A percentile compares a stretch with the other conserved stretches of the same genome.
These are phyloP conservation scores for Apophysomyces elegans DNA, from an alignment of 371 early-diverging fungal species.

Conservation along the genomic window DNA sequence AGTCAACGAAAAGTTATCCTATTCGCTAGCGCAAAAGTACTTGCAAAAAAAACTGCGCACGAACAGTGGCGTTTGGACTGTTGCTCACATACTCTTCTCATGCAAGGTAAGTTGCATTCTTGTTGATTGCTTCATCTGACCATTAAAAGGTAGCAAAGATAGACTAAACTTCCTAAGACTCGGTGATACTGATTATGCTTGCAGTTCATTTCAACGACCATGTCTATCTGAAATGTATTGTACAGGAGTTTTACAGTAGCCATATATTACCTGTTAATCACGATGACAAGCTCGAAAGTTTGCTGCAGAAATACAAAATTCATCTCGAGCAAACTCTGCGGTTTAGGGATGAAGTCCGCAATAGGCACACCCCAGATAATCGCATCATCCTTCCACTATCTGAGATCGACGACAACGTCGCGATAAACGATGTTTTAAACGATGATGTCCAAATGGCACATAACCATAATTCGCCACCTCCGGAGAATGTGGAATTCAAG, in stretches of 20 bases:
- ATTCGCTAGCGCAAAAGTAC: too few relatives aligned
- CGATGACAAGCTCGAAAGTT: conserved; percentile 17
- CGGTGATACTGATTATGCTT: not conserved
- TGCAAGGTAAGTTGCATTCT: not conserved
- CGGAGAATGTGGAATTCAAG: conserved; percentile 35
- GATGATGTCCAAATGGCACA: conserved; percentile 37
- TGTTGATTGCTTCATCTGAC: not conserved
- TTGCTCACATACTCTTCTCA: not conserved
- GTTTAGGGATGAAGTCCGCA: conserved; percentile 20
- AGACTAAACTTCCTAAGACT: not conserved
- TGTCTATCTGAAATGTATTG: not conserved
- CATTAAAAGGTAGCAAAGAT: not conserved
- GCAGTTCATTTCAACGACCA: not conserved
- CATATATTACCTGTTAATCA: not conserved
- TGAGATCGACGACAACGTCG: conserved; percentile 33
- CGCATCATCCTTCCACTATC: conserved; percentile 36
- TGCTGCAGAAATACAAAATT: conserved; percentile 23
- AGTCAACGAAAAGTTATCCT: not conserved
- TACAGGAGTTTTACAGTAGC: not conserved
- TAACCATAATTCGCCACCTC: conserved; percentile 31
- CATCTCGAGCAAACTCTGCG: conserved; percentile 23
- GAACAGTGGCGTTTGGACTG: not conserved
- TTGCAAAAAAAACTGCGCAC: not conserved
- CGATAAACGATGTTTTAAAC: conserved; percentile 32
- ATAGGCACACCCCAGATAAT: conserved; percentile 21